phyloP scores from a whole-genome alignment of 345 rosid genomes.

The Euphorbia lathyris region DNA sequence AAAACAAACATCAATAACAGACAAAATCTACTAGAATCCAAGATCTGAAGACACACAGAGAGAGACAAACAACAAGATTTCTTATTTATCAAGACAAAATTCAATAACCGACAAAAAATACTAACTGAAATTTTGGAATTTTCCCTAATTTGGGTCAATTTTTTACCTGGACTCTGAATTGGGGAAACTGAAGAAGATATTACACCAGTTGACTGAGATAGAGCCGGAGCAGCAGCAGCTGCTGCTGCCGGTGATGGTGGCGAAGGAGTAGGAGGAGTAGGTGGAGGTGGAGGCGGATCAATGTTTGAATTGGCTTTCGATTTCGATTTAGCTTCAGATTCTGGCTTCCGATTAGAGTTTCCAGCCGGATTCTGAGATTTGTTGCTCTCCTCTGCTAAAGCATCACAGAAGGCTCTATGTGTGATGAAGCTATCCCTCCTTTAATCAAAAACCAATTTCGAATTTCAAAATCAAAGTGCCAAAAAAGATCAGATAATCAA shows the following conservation, averaged over 20 bases:
- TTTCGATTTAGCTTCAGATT: slow-evolving; percentile 10
- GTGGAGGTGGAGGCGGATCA: slow-evolving; percentile 34
- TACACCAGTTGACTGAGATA: slow-evolving; percentile 34
- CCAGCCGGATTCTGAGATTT: slow-evolving; percentile 32
- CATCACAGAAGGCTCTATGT: slow-evolving; percentile 94
- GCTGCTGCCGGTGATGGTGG: slow-evolving; percentile 8
- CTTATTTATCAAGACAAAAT: slow-evolving; percentile 29
- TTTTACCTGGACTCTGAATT: slow-evolving; percentile 48
- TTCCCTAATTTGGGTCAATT: slow-evolving; percentile 9
- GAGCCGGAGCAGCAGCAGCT: slow-evolving; percentile 13
- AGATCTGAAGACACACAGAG: slow-evolving; percentile 24
- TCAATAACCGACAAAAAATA: slow-evolving; percentile 30
- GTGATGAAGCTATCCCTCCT: slow-evolving; percentile 97
- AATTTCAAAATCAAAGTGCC: background rate
- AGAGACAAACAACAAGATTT: slow-evolving; percentile 23
- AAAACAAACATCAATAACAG: slow-evolving; percentile 50
- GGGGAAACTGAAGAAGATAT: slow-evolving; percentile 46
- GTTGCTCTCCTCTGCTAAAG: slow-evolving; percentile 77
- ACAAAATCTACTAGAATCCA: slow-evolving; percentile 65
- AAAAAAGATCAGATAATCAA: slow-evolving; percentile 1
- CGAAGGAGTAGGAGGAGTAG: slow-evolving; percentile 12
- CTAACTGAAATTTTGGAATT: slow-evolving; percentile 8
- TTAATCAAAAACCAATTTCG: slow-evolving; percentile 7
- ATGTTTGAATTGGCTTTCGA: too few species aligned
- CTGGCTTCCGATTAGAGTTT: slow-evolving; percentile 21